Evolutionary conservation across 2,329 filamentous ascomycete species (phyloP), one percentile per base, ranked within the genome.

Genomic region (Zalaria obscura): DNA sequence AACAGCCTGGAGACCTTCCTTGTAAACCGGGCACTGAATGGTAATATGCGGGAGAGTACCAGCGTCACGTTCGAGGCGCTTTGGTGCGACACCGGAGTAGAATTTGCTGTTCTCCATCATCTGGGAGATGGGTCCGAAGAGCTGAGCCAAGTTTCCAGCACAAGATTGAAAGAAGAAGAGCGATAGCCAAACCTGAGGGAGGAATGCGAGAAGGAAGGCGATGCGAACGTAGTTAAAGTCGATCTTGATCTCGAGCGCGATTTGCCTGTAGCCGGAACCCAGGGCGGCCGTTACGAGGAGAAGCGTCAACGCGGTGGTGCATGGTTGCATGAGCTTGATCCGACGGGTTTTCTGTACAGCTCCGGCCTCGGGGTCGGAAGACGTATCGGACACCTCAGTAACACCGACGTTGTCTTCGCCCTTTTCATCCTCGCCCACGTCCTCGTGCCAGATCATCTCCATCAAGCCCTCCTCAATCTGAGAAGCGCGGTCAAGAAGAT

Each of bases 101-200:
- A 61, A 68, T 46, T 64, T 67, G 34, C 60, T 62, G 52, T 69
- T 69, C 34, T 55, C 44, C 29, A 57, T 55, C 52, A 66, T 59
- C 45, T 68, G 65, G 8, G 56, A 55, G 44, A 67, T 61, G 0
- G 66, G 66, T 6, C 65, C 64, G 32, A 67, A 53, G 31, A 65
- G 46, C 41, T 69, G 65, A 10, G 58, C 58, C 7, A 63, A 26
- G 46, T 63, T 62, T 27, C 58, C 57, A 37, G 62, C 54, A 5
- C 67, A 45, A 28, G 65, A 59, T 49, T 68, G 64, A 57, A 66
- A 68, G 58, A 69, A 69, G 57, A 69, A 69, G 51, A 76, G 53
- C 42, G 65, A 67, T 41, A 80, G 65, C 66, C 78, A 81, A 25
- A 74, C 59, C 52, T 78, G 72, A 11, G 74, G 55, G 0, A 76